Evolutionary conservation across 441 rosid species (phyloP).

Genomic region (Arabidopsis hybrid): DNA sequence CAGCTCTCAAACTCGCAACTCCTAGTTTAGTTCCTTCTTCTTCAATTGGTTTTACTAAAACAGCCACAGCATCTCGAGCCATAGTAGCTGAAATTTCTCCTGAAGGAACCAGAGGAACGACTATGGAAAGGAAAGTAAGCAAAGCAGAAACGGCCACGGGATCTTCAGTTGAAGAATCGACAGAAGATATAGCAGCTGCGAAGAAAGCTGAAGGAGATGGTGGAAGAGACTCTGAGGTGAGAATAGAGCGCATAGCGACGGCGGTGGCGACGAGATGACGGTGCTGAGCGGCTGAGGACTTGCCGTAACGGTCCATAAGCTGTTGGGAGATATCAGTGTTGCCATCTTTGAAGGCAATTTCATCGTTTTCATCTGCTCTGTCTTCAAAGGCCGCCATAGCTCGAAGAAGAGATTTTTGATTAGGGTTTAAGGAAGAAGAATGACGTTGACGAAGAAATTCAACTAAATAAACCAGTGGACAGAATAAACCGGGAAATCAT

Average conservation of each 20-base stretch:
- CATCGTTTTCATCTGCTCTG: constrained; percentile 43
- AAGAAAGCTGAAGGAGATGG: constrained; percentile 71
- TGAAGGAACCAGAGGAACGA: constrained; percentile 58
- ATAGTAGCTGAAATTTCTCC: constrained; percentile 54
- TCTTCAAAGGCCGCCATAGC: constrained; percentile 43
- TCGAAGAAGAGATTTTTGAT: constrained; percentile 6
- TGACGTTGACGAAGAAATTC: neutral
- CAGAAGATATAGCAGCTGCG: constrained; percentile 73
- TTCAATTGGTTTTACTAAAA: constrained; percentile 56
- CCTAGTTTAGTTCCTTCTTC: constrained; percentile 60
- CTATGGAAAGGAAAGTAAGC: constrained; percentile 70
- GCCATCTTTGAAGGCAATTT: constrained; percentile 47
- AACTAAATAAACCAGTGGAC: constrained; percentile 2
- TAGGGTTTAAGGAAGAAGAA: constrained; percentile 43
- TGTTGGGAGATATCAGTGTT: constrained; percentile 78
- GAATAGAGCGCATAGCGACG: constrained; percentile 86
- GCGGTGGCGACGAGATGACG: constrained; percentile 92
- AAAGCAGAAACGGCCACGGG: constrained; percentile 73
- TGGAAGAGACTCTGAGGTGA: constrained; percentile 67
- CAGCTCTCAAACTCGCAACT: constrained; percentile 73
- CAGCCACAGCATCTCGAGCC: constrained; percentile 74
- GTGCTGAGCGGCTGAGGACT: constrained; percentile 86
- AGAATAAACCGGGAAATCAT: constrained; percentile 15
- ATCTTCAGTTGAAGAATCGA: constrained; percentile 52
- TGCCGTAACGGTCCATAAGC: constrained; percentile 85